phyloP scores from a whole-genome alignment of 2,329 filamentous ascomycete species.

The Aspergillus fumigatus region DNA sequence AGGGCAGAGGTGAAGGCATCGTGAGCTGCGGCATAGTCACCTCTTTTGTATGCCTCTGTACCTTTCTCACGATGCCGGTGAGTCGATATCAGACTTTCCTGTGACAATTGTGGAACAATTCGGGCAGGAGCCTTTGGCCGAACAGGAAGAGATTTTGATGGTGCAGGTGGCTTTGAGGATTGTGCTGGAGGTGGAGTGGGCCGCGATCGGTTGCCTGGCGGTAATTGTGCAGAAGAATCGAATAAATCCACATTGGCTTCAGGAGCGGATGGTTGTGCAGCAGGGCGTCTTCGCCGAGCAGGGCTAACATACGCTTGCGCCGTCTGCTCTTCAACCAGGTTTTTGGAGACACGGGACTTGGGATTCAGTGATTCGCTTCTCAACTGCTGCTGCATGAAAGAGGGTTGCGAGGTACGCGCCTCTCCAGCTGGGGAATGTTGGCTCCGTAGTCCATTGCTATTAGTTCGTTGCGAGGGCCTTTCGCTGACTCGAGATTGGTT shows the following conservation, averaged over 20 bases:
- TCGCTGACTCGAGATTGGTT: conserved; percentile 23
- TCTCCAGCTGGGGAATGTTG: conserved; percentile 20
- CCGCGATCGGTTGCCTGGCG: conserved; percentile 24
- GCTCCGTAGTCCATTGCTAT: conserved; percentile 16
- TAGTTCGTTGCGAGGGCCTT: conserved; percentile 16
- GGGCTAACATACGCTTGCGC: conserved; percentile 84
- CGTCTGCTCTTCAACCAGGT: conserved; percentile 73
- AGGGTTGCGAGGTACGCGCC: conserved; percentile 31
- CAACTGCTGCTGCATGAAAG: conserved; percentile 53
- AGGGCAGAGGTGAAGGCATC: conserved; percentile 76
- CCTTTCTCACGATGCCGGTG: conserved; percentile 75
- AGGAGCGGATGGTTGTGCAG: conserved; percentile 41
- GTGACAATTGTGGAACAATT: conserved; percentile 60
- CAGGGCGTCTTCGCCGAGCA: conserved; percentile 65
- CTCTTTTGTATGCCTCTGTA: conserved; percentile 86
- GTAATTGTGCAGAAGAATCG: conserved; percentile 40
- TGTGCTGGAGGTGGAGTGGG: conserved; percentile 31
- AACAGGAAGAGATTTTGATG: conserved; percentile 42
- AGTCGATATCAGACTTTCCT: conserved; percentile 67
- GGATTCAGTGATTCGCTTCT: conserved; percentile 43
- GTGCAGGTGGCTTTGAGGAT: conserved; percentile 38
- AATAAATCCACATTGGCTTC: conserved; percentile 61
- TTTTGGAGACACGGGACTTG: conserved; percentile 62
- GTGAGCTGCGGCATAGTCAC: conserved; percentile 85
- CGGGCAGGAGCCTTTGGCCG: conserved; percentile 47